These are phyloP conservation scores for Macrolepiota fuliginosa DNA, from an alignment of 768 basidiomycete species.

Conservation along the genomic window DNA sequence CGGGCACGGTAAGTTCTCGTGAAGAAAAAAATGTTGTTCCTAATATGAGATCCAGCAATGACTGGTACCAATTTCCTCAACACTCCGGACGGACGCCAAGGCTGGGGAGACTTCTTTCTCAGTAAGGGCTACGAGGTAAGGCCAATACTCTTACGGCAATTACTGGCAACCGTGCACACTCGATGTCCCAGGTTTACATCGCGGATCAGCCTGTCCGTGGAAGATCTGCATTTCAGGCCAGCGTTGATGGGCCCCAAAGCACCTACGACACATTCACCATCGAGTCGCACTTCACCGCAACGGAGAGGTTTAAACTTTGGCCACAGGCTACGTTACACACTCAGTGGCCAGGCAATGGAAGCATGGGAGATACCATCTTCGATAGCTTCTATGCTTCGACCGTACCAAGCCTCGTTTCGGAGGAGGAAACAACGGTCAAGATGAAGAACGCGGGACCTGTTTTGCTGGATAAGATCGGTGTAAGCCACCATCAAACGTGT, in stretches of 20 bases:
- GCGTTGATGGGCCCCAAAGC: slow-evolving; percentile 34
- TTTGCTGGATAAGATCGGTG: slow-evolving; percentile 47
- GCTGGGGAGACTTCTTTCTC: slow-evolving; percentile 56
- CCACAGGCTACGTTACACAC: slow-evolving; percentile 44
- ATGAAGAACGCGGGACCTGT: slow-evolving; percentile 36
- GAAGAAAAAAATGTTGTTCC: neutral
- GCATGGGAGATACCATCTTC: slow-evolving; percentile 40
- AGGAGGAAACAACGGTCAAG: slow-evolving; percentile 34
- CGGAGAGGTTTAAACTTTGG: slow-evolving; percentile 40
- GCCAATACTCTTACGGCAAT: accelerated
- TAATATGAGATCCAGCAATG: slow-evolving; percentile 31
- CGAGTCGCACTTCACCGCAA: slow-evolving; percentile 45
- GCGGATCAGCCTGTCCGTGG: slow-evolving; percentile 47
- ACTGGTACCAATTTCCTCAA: slow-evolving; percentile 52
- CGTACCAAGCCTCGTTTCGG: slow-evolving; percentile 36
- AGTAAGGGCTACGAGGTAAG: slow-evolving; percentile 48
- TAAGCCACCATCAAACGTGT: slow-evolving; percentile 21
- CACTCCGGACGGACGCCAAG: slow-evolving; percentile 50
- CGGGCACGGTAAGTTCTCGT: slow-evolving; percentile 33
- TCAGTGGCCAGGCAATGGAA: slow-evolving; percentile 53
- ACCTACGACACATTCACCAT: slow-evolving; percentile 27
- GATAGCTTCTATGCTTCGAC: slow-evolving; percentile 44
- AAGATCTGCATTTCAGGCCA: slow-evolving; percentile 41
- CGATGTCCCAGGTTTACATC: slow-evolving; percentile 34
- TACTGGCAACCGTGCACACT: neutral